Evolutionary conservation across 2,329 filamentous ascomycete genomes (phyloP).

Genomic region (Lachnellula occidentalis): DNA sequence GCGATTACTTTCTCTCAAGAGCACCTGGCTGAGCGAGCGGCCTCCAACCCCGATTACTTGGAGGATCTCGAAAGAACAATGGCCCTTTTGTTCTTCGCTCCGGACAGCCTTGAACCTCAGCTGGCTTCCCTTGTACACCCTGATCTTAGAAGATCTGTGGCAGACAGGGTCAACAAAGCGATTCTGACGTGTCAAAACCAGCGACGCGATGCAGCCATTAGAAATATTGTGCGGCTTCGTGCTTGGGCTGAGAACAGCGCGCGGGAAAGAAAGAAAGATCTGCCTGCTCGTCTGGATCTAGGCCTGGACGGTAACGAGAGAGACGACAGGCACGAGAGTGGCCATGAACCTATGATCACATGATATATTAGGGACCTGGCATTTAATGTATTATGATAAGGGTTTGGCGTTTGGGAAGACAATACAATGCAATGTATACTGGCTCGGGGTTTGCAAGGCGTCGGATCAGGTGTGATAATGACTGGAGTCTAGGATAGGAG

Average conservation of each 20-base stretch:
- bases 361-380: conserved; percentile 10
- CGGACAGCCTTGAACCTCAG: conserved; percentile 71
- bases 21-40: conserved; percentile 80
- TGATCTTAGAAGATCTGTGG: conserved; percentile 74
- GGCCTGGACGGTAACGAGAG: conserved; percentile 25
- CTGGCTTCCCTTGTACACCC: conserved; percentile 74
- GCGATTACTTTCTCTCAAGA: conserved; percentile 83
- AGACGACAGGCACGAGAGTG: conserved; percentile 17
- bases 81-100: conserved; percentile 81
- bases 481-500: background rate
- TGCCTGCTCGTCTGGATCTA: conserved; percentile 28
- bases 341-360: conserved; percentile 29
- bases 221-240: conserved; percentile 73
- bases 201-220: conserved; percentile 74
- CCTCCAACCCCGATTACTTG: conserved; percentile 74
- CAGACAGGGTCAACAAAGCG: conserved; percentile 81
- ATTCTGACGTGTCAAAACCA: conserved; percentile 70
- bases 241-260: conserved; percentile 68
- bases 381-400: background rate
- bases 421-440: background rate
- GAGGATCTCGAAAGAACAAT: conserved; percentile 89
- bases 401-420: background rate
- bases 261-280: conserved; percentile 30
- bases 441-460: background rate
- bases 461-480: background rate